phyloP scores from a whole-genome alignment of 2,329 filamentous ascomycete genomes.

The Cercospora sesami region DNA sequence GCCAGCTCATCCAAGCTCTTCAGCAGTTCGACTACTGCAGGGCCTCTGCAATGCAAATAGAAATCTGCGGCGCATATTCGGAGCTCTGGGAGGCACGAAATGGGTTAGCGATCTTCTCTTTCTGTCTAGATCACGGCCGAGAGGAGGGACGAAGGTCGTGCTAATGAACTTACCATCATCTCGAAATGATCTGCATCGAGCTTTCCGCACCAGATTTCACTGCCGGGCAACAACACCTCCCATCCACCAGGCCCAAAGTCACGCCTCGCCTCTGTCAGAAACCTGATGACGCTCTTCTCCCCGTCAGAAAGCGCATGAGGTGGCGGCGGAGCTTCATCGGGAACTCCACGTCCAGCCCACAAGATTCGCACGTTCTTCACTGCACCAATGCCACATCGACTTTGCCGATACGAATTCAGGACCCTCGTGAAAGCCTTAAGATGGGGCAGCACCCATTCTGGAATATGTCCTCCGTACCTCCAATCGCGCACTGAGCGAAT shows the following conservation, averaged over 20 bases:
- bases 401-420: conserved; percentile 38
- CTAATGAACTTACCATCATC: conserved; percentile 15
- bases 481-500: conserved; percentile 50
- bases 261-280: conserved; percentile 14
- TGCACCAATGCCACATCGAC: conserved; percentile 25
- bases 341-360: conserved; percentile 14
- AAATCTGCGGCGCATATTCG: conserved; percentile 7
- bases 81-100: conserved; percentile 1
- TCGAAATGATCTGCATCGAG: conserved; percentile 19
- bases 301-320: conserved; percentile 8
- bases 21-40: conserved; percentile 1
- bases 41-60: conserved; percentile 14
- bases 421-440: conserved; percentile 53
- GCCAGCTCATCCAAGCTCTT: background rate
- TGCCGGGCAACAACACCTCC: conserved; percentile 14
- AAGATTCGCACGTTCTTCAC: conserved; percentile 34
- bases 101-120: background rate
- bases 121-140: background rate
- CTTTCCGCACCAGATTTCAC: conserved; percentile 1
- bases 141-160: background rate
- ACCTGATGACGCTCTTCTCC: conserved; percentile 12
- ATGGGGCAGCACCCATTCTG: conserved; percentile 53
- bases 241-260: conserved; percentile 16
- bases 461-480: conserved; percentile 1
- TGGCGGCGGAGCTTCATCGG: background rate